A percentile compares a stretch with the other conserved stretches of the same genome.
phyloP scores from a whole-genome alignment of 805 yeast genomes.

The Metschnikowia lochheadii region DNA sequence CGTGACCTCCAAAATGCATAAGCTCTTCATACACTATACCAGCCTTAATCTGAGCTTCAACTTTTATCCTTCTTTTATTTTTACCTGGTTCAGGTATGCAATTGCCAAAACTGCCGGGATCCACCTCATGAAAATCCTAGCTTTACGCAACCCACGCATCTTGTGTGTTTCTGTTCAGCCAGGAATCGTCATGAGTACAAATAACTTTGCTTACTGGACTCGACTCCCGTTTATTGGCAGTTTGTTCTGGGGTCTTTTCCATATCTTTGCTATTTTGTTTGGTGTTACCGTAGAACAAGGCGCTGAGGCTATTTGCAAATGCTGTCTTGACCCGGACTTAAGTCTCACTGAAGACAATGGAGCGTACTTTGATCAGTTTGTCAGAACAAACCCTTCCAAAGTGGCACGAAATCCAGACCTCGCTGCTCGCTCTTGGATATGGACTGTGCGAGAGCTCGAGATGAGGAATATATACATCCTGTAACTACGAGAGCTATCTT shows the following conservation, averaged over 20 bases:
- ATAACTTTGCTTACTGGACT: slow-evolving; percentile 72
- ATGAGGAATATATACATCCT: slow-evolving; percentile 38
- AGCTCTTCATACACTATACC: slow-evolving; percentile 46
- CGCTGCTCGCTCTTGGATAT: slow-evolving; percentile 71
- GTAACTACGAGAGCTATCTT: not conserved
- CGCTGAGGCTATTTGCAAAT: slow-evolving; percentile 56
- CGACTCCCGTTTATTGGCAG: slow-evolving; percentile 74
- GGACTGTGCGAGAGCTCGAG: slow-evolving; percentile 63
- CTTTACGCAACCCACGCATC: slow-evolving; percentile 63
- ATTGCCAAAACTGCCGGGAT: slow-evolving; percentile 75
- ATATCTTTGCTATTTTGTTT: slow-evolving; percentile 60
- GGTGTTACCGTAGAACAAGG: slow-evolving; percentile 76
- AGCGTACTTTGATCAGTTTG: slow-evolving; percentile 52
- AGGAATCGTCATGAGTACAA: slow-evolving; percentile 82
- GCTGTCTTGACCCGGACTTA: slow-evolving; percentile 53
- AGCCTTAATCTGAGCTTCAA: slow-evolving; percentile 48
- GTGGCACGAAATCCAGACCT: slow-evolving; percentile 54
- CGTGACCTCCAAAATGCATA: slow-evolving; percentile 64
- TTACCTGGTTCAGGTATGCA: slow-evolving; percentile 76
- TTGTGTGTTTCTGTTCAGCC: slow-evolving; percentile 71
- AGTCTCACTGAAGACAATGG: slow-evolving; percentile 60
- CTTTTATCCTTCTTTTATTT: slow-evolving; percentile 59
- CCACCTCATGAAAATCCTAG: slow-evolving; percentile 62
- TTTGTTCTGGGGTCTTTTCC: slow-evolving; percentile 66
- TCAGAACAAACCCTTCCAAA: slow-evolving; percentile 48